Evolutionary conservation across 1,284 basidiomycete genomes (phyloP), one percentile per base, ranked within the genome.

Genomic region (Ceratobasidium sp.): DNA sequence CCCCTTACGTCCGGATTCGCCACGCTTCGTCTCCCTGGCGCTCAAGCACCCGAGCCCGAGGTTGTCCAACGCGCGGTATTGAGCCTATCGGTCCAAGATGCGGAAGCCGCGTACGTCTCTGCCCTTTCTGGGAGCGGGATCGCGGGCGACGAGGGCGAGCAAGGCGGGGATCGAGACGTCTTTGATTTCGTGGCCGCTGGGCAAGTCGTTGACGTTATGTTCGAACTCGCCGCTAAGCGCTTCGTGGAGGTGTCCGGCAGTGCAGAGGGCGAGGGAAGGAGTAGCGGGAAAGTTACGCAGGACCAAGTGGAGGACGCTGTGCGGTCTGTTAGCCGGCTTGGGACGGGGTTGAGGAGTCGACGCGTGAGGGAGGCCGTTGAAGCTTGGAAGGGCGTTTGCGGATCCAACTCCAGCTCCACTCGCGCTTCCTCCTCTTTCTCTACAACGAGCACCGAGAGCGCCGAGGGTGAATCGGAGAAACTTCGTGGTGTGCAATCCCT

Each of bases 191-290:
- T 73, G 17, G 69, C 69, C 29, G 69, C 69, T 24, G 57, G 45
- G 17, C 69, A 73, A 15, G 69, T 73, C 31, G 69, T 73, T 33
- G 59, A 73, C 31, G 69, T 73, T 17, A 53, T 73, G 69, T 73
- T 73, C 48, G 69, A 73, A 29, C 57, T 73, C 2, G 69, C 69
- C 36, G 47, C 24, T 19, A 44, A 36, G 22, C 57, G 59, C 7
- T 73, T 73, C 27, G 48, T 73, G n/a, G 57, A 73, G 33, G 48
- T 48, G 1, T 69, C 66, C 36, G 53, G 54, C n/a, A 29, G 62
- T 17, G 60, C 24, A 17, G 19, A 41, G 14, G 50, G 41, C 36
- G 66, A 15, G 36, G 36, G 36, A 41, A 11, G 36, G 11, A 41
- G n/a, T n/a, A n/a, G 36, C 36, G 36, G 36, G 36, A 45, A 63